phyloP scores from a whole-genome alignment of 2,329 filamentous ascomycete genomes.

The Beauveria medogensis region DNA sequence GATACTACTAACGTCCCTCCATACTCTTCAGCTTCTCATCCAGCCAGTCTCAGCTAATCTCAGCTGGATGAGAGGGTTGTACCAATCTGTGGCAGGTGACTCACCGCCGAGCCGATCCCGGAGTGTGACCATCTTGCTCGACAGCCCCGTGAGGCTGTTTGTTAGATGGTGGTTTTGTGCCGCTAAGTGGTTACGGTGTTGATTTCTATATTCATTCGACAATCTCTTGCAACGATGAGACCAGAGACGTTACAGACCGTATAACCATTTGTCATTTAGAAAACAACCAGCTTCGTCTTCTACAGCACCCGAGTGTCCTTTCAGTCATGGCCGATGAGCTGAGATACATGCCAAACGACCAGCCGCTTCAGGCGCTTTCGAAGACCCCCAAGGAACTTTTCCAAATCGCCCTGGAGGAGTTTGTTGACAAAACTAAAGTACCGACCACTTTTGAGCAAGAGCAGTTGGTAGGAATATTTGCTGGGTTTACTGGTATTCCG shows the following conservation, averaged over 20 bases:
- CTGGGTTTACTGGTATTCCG: constrained; percentile 47
- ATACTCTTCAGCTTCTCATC: not conserved
- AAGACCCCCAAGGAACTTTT: constrained; percentile 23
- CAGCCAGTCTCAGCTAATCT: not conserved
- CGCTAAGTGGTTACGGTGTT: not conserved
- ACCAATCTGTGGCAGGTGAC: not conserved
- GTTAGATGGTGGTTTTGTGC: not conserved
- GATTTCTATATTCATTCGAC: not conserved
- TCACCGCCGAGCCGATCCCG: not conserved
- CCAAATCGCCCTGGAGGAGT: constrained; percentile 26
- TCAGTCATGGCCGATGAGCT: constrained; percentile 1
- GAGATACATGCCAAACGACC: constrained; percentile 27
- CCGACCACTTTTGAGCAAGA: constrained; percentile 24
- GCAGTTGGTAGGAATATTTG: constrained; percentile 39
- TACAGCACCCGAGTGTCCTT: not conserved
- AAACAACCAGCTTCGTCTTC: not conserved
- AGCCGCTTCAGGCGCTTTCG: constrained; percentile 22
- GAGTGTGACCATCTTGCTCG: not conserved
- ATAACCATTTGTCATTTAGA: not conserved
- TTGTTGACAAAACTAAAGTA: constrained; percentile 29
- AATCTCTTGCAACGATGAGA: not conserved
- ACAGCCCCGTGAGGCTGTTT: not conserved
- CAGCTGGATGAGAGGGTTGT: not conserved
- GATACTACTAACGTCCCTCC: not conserved
- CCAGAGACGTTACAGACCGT: not conserved